Evolutionary conservation across 768 basidiomycete genomes (phyloP), one percentile per base, ranked within the genome.

Genomic region (Mycena galopus): DNA sequence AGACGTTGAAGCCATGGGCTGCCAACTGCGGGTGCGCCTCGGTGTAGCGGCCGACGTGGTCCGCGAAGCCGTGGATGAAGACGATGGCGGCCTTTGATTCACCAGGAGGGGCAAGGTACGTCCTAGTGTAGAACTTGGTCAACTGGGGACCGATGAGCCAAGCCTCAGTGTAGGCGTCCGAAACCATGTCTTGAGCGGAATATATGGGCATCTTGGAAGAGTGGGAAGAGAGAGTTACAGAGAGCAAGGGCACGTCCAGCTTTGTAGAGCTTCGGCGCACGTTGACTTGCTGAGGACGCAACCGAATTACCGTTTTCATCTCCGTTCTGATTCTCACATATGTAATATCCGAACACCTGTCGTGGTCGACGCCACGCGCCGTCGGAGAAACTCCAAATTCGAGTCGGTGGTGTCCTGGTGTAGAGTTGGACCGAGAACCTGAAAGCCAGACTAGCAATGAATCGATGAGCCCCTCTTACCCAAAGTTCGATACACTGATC

Each of bases 41-140:
- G 23, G 89, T 84, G 75, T 94, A 94, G 50, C 94, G 89, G 8
- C 86, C 91, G 59, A 92, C 80, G 77, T 94, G 93, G 72, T 94
- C 94, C 25, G 86, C 88, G 77, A 95, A 95, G 47, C 94, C 94
- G 76, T 95, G 94, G 14, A 93, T 78, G 78, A 92, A 93, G 74
- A 95, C 87, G 37, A 95, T 72, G 14, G 83, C 84, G 0, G 92
- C 92, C 72, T 87, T 89, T 21, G 85, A 78, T 3, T 83, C 59
- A 7, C 78, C 73, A 1, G 81, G 76, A 9, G 83, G 74, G 0
- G 89, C 86, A 5, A 73, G 67, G 79, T 94, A 94, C 0, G 88
- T 90, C 23, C 92, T 87, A 1, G 93, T 92, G 82, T 92, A 94
- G 82, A 94, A 92, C n/a, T 87, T 84, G 25, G 89, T 90, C 0